Conservation (phyloP, 768 basidiomycete genomes). For the Tricholoma bakamatsutake region DNA sequence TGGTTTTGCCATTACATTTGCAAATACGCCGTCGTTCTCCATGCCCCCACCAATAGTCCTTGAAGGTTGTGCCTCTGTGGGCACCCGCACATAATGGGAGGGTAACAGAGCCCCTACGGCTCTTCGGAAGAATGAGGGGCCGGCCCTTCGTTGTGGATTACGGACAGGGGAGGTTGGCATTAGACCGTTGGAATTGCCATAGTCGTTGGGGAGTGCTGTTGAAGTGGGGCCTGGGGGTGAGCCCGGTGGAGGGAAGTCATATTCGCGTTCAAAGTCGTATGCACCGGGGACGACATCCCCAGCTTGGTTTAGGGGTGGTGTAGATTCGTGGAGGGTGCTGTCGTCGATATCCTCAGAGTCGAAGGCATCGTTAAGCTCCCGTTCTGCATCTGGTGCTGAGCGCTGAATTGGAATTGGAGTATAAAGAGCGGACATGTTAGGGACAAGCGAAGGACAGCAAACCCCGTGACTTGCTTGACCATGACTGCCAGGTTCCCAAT, state of each 20-base stretch:
- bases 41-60: slow-evolving; percentile 55
- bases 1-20: slow-evolving; percentile 92
- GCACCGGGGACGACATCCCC: slow-evolving; percentile 29
- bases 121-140: slow-evolving; percentile 51
- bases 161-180: slow-evolving; percentile 46
- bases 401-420: slow-evolving; percentile 3
- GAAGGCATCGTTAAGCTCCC: slow-evolving; percentile 10
- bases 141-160: slow-evolving; percentile 22
- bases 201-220: slow-evolving; percentile 56
- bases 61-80: slow-evolving; percentile 32
- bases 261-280: slow-evolving; percentile 78
- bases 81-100: slow-evolving; percentile 53
- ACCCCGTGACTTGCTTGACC: too few relatives aligned
- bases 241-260: slow-evolving; percentile 71
- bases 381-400: slow-evolving; percentile 5
- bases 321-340: slow-evolving; percentile 28
- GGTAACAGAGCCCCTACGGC: slow-evolving; percentile 59
- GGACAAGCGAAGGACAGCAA: too few relatives aligned
- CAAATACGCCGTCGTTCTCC: slow-evolving; percentile 93
- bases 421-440: slow-evolving; percentile 41
- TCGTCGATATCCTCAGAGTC: slow-evolving; percentile 16
- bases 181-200: slow-evolving; percentile 67
- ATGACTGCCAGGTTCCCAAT: too few relatives aligned
- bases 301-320: slow-evolving; percentile 33
- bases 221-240: slow-evolving; percentile 61